A percentile compares a stretch with the other conserved stretches of the same genome.
Conservation (phyloP, 2,329 filamentous ascomycete genomes). For the Penicillium sp. region DNA sequence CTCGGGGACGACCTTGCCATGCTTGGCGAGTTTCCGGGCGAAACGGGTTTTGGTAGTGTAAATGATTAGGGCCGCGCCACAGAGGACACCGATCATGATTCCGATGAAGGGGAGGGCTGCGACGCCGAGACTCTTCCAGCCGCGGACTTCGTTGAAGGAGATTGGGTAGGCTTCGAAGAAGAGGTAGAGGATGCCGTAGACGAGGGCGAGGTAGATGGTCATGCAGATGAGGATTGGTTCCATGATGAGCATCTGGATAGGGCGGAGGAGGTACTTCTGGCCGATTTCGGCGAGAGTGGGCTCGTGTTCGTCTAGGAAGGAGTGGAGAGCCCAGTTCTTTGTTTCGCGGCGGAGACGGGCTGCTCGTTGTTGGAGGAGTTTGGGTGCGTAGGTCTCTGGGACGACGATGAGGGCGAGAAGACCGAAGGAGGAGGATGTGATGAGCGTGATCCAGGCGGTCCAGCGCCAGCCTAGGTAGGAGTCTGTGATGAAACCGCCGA, state of each 20-base stretch:
- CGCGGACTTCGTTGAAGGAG: constrained; percentile 46
- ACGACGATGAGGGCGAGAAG: constrained; percentile 53
- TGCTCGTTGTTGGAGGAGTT: constrained; percentile 58
- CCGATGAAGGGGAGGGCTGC: constrained; percentile 48
- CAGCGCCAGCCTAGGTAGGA: constrained; percentile 63
- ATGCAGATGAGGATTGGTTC: constrained; percentile 58
- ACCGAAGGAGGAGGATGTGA: constrained; percentile 53
- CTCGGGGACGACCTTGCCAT: constrained; percentile 47
- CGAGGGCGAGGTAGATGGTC: constrained; percentile 51
- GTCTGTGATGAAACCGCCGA: constrained; percentile 58
- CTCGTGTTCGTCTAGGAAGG: constrained; percentile 52
- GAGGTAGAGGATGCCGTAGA: constrained; percentile 47
- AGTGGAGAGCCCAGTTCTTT: constrained; percentile 55
- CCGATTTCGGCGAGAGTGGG: constrained; percentile 48
- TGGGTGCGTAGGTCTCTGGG: constrained; percentile 58
- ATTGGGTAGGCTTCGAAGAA: constrained; percentile 52
- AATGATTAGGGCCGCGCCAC: constrained; percentile 45
- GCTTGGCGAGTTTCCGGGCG: constrained; percentile 41
- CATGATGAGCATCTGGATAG: constrained; percentile 54
- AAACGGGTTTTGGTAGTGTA: constrained; percentile 51
- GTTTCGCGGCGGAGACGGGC: constrained; percentile 55
- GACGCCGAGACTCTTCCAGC: constrained; percentile 45
- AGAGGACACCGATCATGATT: constrained; percentile 43
- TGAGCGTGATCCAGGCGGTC: constrained; percentile 63
- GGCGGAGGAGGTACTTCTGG: constrained; percentile 53